These are phyloP conservation scores for Poteriospumella lacustris DNA, from an alignment of 108 stramenopile species.

Conservation along the genomic window DNA sequence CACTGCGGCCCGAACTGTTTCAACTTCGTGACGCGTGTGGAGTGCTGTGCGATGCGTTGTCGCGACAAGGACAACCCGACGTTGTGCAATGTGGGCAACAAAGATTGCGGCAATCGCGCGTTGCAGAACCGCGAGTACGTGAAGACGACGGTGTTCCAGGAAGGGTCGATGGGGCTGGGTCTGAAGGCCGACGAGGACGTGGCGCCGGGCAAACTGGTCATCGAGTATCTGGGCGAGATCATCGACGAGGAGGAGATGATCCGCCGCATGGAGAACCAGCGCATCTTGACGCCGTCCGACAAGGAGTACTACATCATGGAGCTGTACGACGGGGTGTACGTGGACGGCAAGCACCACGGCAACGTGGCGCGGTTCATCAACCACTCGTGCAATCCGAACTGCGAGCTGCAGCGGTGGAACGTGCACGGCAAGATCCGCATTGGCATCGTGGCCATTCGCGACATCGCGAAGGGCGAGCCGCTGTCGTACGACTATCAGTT, in stretches of 20 bases:
- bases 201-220: conserved; percentile 64
- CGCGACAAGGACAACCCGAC: conserved; percentile 50
- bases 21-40: conserved; percentile 64
- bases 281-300: conserved; percentile 74
- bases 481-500: conserved; percentile 82
- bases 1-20: conserved; percentile 72
- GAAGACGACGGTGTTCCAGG: conserved; percentile 68
- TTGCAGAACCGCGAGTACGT: conserved; percentile 56
- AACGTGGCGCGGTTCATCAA: conserved; percentile 84
- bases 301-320: conserved; percentile 91
- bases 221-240: conserved; percentile 84
- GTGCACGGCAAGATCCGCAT: conserved; percentile 73
- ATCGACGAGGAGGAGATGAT: conserved; percentile 70
- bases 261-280: conserved; percentile 63
- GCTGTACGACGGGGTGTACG: conserved; percentile 68
- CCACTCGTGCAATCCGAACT: conserved; percentile 87
- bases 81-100: conserved; percentile 63
- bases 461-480: conserved; percentile 70
- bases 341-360: conserved; percentile 77
- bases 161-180: conserved; percentile 81
- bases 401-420: conserved; percentile 69
- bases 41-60: conserved; percentile 65
- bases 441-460: conserved; percentile 67
- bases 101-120: conserved; percentile 72
- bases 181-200: conserved; percentile 64